These are phyloP conservation scores for Camellia oleifera DNA, from an alignment of 179 eudicot species.

Conservation along the genomic window DNA sequence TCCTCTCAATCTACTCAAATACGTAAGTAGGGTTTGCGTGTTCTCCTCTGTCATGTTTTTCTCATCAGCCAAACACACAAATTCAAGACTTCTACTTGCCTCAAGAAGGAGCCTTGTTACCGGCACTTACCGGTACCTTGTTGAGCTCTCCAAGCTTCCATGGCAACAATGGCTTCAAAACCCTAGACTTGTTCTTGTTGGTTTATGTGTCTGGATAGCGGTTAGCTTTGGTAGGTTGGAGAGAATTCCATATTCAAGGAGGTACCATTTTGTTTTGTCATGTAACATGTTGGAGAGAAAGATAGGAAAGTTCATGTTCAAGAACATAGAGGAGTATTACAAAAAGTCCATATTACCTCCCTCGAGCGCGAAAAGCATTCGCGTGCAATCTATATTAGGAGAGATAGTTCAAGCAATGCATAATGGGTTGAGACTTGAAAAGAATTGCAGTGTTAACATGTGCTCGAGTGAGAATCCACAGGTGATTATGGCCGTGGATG, in stretches of 20 bases:
- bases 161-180: not conserved
- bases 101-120: not conserved
- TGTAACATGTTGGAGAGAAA: not conserved
- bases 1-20: not conserved
- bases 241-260: not conserved
- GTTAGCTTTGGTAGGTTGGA: not conserved
- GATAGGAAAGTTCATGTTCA: not conserved
- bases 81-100: not conserved
- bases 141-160: too few species aligned
- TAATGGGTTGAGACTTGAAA: not conserved
- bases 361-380: not conserved
- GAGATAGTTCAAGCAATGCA: constrained; percentile 8
- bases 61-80: not conserved
- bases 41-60: not conserved
- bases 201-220: not conserved
- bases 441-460: not conserved
- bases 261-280: not conserved
- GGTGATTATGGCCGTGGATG: too few species aligned
- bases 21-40: not conserved
- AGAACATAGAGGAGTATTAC: not conserved
- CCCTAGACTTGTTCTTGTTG: not conserved
- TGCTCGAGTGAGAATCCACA: not conserved
- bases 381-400: not conserved
- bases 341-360: not conserved
- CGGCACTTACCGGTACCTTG: too few species aligned